These are phyloP conservation scores for Dorcoceras hygrometricum DNA, from an alignment of 257 asterid genomes.

Conservation along the genomic window DNA sequence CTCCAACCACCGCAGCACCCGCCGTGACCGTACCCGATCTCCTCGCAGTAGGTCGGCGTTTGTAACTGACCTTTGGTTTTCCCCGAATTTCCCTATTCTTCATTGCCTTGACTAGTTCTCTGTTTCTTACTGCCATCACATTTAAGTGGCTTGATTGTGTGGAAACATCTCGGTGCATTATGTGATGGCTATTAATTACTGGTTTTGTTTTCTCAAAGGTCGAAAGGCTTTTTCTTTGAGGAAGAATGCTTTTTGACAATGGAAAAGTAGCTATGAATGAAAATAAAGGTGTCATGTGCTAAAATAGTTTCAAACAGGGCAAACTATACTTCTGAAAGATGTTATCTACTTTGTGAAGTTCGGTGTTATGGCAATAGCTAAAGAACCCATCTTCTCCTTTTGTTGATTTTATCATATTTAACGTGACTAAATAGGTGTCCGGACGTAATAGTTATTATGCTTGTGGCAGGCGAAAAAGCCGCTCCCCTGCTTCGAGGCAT, in stretches of 20 bases:
- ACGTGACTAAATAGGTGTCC: neutral
- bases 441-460: conserved; percentile 3
- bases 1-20: conserved; percentile 44
- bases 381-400: neutral
- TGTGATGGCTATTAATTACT: neutral
- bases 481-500: conserved; percentile 60
- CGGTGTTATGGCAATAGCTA: neutral
- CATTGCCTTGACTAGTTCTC: neutral
- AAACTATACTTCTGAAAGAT: conserved; percentile 10
- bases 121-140: neutral
- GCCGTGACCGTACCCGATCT: conserved; percentile 69
- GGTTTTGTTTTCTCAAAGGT: neutral
- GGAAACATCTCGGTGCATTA: too few relatives aligned
- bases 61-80: conserved; percentile 9
- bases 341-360: neutral
- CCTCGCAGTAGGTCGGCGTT: conserved; percentile 53
- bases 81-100: neutral
- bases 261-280: neutral
- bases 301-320: conserved; percentile 12
- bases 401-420: conserved; percentile 11
- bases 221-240: neutral
- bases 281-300: conserved; percentile 17
- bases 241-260: neutral
- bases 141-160: neutral
- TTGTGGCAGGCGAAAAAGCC: conserved; percentile 63